Evolutionary conservation across 2,329 filamentous ascomycete species (phyloP).

Genomic region (Apiospora aurea): DNA sequence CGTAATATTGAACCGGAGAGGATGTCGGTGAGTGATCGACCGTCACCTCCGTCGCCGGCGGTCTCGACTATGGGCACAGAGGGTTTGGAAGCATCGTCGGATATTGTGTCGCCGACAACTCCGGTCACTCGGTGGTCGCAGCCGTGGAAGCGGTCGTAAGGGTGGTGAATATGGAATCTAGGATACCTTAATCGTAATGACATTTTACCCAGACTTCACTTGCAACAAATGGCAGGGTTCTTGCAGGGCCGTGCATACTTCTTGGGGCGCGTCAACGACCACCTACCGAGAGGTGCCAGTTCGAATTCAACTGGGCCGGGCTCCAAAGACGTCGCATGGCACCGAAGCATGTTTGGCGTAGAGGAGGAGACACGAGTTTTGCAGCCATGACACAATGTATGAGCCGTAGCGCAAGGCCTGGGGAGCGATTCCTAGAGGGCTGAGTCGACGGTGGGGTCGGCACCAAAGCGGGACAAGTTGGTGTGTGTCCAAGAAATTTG

Average conservation of each 20-base stretch:
- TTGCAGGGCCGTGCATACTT: neutral
- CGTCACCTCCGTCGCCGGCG: slow-evolving; percentile 34
- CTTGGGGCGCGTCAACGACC: neutral
- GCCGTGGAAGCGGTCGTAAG: neutral
- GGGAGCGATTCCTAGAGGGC: too few species aligned
- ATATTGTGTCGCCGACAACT: slow-evolving; percentile 39
- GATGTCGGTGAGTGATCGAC: neutral
- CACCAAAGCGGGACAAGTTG: neutral
- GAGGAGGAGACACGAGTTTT: too few species aligned
- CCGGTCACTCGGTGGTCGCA: slow-evolving; percentile 25
- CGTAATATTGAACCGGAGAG: slow-evolving; percentile 29
- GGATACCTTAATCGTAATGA: slow-evolving; percentile 8
- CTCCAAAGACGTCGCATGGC: neutral
- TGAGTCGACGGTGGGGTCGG: neutral
- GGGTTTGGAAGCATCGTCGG: slow-evolving; percentile 31
- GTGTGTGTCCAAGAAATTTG: neutral
- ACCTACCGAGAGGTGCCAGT: too few species aligned
- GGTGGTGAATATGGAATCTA: neutral
- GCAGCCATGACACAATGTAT: too few species aligned
- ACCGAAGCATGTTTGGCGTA: too few species aligned
- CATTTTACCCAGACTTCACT: neutral
- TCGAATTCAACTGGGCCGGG: too few species aligned
- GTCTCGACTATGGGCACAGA: slow-evolving; percentile 38
- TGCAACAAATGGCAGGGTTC: neutral
- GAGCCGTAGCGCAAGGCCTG: neutral